These are phyloP conservation scores for Colletotrichum gigasporum DNA, from an alignment of 2,329 filamentous ascomycete species.

Conservation along the genomic window DNA sequence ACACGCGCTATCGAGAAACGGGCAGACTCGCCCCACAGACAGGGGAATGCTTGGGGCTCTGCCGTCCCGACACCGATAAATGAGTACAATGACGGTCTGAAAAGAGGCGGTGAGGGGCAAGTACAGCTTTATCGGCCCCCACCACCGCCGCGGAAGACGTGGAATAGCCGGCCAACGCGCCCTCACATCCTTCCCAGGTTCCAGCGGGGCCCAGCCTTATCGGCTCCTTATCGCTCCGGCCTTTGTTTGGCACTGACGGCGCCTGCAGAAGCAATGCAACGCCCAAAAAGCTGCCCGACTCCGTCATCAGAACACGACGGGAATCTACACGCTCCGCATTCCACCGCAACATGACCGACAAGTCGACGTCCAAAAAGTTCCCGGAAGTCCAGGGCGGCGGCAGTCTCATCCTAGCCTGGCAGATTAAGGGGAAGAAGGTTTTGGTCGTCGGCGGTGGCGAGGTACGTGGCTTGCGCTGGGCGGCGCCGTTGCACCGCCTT, in stretches of 20 bases:
- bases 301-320: slow-evolving; percentile 16
- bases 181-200: too few relatives aligned
- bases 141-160: too few relatives aligned
- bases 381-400: slow-evolving; percentile 89
- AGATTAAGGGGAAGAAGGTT: slow-evolving; percentile 87
- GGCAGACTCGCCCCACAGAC: not conserved
- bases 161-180: too few relatives aligned
- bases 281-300: slow-evolving; percentile 15
- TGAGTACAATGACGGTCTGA: not conserved
- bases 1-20: not conserved
- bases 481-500: not conserved
- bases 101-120: not conserved
- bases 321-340: not conserved
- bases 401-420: slow-evolving; percentile 95
- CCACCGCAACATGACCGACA: slow-evolving; percentile 20
- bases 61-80: not conserved
- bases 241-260: not conserved
- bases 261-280: not conserved
- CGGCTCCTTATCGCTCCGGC: slow-evolving; percentile 15
- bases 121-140: slow-evolving; percentile 4
- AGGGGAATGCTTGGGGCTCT: not conserved
- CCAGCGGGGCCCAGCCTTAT: slow-evolving; percentile 13
- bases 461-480: slow-evolving; percentile 60
- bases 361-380: slow-evolving; percentile 58
- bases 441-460: slow-evolving; percentile 96